Base-by-base conservation (phyloP, 805 yeast genomes). In the Metschnikowia kofuensis region DNA sequence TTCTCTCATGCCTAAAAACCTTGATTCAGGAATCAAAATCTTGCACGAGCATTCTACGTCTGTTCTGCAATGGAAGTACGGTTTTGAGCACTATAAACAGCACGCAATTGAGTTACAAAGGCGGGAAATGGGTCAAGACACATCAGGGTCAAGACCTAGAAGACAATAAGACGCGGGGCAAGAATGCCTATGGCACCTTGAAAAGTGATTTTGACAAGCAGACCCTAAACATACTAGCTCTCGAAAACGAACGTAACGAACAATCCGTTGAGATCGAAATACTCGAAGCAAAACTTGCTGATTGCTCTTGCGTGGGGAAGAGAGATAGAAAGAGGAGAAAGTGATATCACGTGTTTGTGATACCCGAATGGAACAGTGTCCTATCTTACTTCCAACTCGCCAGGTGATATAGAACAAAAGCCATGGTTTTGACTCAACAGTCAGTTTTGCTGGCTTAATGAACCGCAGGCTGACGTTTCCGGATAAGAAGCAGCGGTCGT, bases 191-290 rank as follows among this genome's bases (percentile, higher is more conserved):
- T 32, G 49, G 53, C n/a, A 44, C 45, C 26, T 49, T 53, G 43
- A 48, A 49, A 32, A 42, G 40, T 2, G 45, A 47, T 36, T 53
- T 44, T 28, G 57, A 53, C 10, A 16, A 39, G 40, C 59, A 56
- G 35, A 45, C 50, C 10, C 16, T 35, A 14, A 56, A 56, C 35
- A 52, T 56, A 13, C n/a, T 48, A 15, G 41, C 46, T 7, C 54
- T 56, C 14, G 58, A 56, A 29, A 40, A 34, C 14, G 59, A 56
- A 40, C 43, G 59, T 12, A 48, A 56, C 39, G 34, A n/a, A 13
- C 34, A 54, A 31, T 29, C 46, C 12, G 28, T 42, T 11, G 34
- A 43, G 40, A 42, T 50, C 4, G 37, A 43, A 28, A 35, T 13
- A 32, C 41, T 53, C 28, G 32, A 40, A 15, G 31, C 35, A 27